Evolutionary conservation across 2,329 filamentous ascomycete species (phyloP), one percentile per base, ranked within the genome.

Genomic region (Seiridium unicorne): DNA sequence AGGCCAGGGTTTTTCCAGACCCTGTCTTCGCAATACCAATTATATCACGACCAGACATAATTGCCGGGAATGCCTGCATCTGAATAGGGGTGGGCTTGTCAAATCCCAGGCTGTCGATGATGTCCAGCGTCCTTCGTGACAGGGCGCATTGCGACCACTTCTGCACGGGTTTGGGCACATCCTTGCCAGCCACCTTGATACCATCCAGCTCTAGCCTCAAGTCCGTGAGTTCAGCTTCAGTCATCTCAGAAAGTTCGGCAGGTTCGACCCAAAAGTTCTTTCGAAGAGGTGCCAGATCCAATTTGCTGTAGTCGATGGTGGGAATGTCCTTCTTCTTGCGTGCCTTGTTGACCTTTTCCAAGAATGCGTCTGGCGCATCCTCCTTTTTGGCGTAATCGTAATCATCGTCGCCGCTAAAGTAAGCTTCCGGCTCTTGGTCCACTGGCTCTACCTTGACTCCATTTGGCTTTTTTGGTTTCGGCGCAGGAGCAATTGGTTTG

Each of bases 21-120:
- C 95, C 95, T 34, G 95, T 99, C 79, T 98, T 98, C 18, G 95
- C 95, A 57, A 99, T 93, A 65, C 93, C 95, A 64, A 99, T 92
- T 44, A 97, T 91, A 78, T 99, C 95, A 66, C 93, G 87, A 8
- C 95, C 95, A 35, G 93, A 96, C 91, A 98, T 97, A 69, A 97
- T 91, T 8, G 93, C 89, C 2, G 95, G 95, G 61, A 98, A 88
- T 2, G 95, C 95, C 75, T 99, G 95, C 75, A 93, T 89, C 75
- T 99, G 95, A 68, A 99, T 98, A 0, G 94, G 86, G 0, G 95
- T 98, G 0, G 95, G 93, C 70, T 88, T 90, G 59, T 96, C 90
- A 72, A 93, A 99, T 5, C 91, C 90, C 44, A 97, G 79, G 57
- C 84, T 85, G 44, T 89, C 86, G 63, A 99, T 89, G 44, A 97